Base-by-base conservation (phyloP, 129 eudicot genomes). In the Deinandra increscens region DNA sequence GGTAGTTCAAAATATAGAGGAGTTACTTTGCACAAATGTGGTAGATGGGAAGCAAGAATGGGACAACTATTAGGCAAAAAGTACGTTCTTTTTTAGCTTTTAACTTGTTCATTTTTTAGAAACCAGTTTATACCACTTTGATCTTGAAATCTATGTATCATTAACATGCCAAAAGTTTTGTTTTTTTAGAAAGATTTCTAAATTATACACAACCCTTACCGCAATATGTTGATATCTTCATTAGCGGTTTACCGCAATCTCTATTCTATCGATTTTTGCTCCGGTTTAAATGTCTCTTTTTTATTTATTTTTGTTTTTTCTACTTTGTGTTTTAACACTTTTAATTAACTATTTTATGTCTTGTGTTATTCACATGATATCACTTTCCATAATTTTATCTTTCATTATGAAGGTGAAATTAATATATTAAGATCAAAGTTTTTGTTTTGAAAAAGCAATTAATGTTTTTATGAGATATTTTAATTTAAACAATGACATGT, bases 31-130 rank as follows among this genome's bases (percentile, higher is more conserved):
- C 97, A 91, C 82, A 91, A 91, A 87, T 91, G 97, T 87, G 97
- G 97, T 37, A 81, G 97, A 85, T 91, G 97, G 97, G 97, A 91
- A 81, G 95, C 99, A 67, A 86, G 99, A 74, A 90, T 94, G 99
- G 99, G 99, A 66, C 99, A 94, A 71, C 90, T 94, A 73, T 84
- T 94, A 58, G 99, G 97, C 75, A 94, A 94, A 90, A 94, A 94
- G 99, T 94, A 85, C 66, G 80, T 58, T 26, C 31, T 26, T 15
- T 5, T 34, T 60, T 70, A 53, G 60, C 7, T 0, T 19, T 34
- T 26, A 58, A 6, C 39, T 58, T 58, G 41, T 29, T 58, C 9
- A 7, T 13, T 29, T 6, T 26, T 58, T 5, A 29, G 11, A 11
- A 58, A 58, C 37, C 62, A 58, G 29, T 58, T 26, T 36, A 58